Evolutionary conservation across 805 yeast genomes (phyloP), one percentile per base, ranked within the genome.

Genomic region (Metschnikowia cubensis): DNA sequence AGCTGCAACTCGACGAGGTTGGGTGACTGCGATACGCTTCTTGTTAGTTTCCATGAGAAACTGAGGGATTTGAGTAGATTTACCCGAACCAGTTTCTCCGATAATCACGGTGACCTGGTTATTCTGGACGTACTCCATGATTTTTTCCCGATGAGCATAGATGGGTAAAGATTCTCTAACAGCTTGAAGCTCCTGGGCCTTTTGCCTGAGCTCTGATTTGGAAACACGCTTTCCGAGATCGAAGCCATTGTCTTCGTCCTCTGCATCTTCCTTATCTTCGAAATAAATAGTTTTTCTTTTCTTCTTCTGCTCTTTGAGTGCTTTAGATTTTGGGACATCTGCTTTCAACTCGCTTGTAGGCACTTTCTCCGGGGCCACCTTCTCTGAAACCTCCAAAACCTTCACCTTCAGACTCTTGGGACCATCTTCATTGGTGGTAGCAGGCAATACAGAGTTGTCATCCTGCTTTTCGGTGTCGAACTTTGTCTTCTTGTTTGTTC

Each of bases 61-160:
- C 64, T 92, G 98, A 0, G 99, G 98, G 42, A 92, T 84, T 70
- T 92, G 99, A 0, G 99, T 92, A 3, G 98, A 91, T 64, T 92
- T 92, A 74, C 98, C 98, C 6, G 96, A 89, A 68, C 99, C 99
- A 0, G 99, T 92, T 64, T 92, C 98, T 68, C 98, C 98, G 63
- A 94, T 87, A 17, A 92, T 75, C 1, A 92, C 82, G 0, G 91
- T 82, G 4, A 90, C 95, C 54, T 79, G 83, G 59, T 84, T 79
- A 10, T 69, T 52, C 2, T 68, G 50, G 2, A 92, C 62, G 53
- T 82, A 79, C 8, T 76, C 69, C 52, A 87, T 63, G 15, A 92
- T 77, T 47, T 81, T 77, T 40, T 80, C 83, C 58, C 81, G 81
- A 53, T 87, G 88, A 56, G 79, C 82, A 66, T 76, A 89, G 25